Evolutionary conservation across 2,329 filamentous ascomycete species (phyloP), one percentile per base, ranked within the genome.

Genomic region (Colletotrichum sp.): DNA sequence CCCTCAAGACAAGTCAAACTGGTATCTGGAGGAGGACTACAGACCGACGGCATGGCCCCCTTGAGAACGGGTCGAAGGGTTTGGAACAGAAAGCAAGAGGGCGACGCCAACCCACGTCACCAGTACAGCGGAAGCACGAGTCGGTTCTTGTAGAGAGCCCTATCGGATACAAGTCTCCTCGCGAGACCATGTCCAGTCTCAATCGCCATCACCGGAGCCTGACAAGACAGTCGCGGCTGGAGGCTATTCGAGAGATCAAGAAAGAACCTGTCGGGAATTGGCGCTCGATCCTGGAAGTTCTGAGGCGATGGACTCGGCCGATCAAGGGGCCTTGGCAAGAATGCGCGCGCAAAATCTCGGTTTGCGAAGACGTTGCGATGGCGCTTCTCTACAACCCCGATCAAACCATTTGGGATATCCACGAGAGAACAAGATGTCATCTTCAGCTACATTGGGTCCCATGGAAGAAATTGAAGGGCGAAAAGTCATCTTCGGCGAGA

Each of bases 281-380:
- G 87, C 83, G 81, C 16, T 77, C 80, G 8, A 84, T 85, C 13
- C 82, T 90, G 55, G 75, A 80, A 10, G 76, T 84, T 6, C 82
- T 90, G 74, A 82, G 82, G 76, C 79, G 79, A 16, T 83, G 80
- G 77, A 88, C 86, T 16, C 80, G 82, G 12, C 80, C 80, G 69
- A 12, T 69, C 64, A 60, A 21, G 72, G 61, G 76, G 12, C 66
- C 66, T 12, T 76, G 74, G 74, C 71, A 77, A 28, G 75, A 80
- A 18, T n/a, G 21, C 32, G 78, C 73, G 3, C 78, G 83, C 26
- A 81, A 80, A 36, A 78, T 85, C 18, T 48, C 78, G 10, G 43
- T 85, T 0, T 71, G 80, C 3, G 48, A 30, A 16, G 67, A 71
- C 8, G 60, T 78, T 26, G 77, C 48, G 18, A 60, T 78, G 18